Base-by-base conservation (phyloP, 2,329 filamentous ascomycete species). In the Colletotrichum filicis region DNA sequence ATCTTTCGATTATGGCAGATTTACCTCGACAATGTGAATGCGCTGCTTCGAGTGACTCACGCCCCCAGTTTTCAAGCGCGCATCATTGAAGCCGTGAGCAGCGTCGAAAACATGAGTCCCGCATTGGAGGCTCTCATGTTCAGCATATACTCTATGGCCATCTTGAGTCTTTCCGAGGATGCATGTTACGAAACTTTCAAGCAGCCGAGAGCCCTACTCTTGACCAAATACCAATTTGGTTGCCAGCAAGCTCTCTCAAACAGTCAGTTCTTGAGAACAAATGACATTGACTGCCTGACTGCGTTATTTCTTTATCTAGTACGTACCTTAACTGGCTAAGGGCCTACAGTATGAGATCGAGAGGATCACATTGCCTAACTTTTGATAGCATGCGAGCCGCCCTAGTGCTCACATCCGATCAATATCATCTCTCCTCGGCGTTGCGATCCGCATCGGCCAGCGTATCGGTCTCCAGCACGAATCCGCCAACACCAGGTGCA, bases 401-500 rank as follows among this genome's bases (percentile, higher is more conserved):
- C 42, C 42, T 8, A n/a, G 19, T 19, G 42, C 42, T n/a, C 42
- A 49, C 42, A 49, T 49, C 19, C 42, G 42, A 49, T 49, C 42
- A 19, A 49, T 49, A 8, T 49, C 42, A n/a, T 49, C 42, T 2
- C 42, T 49, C 42, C 42, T 49, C 7, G 19, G 42, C 42, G 42
- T 49, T 7, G 42, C 42, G 16, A 49, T 49, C 8, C 42, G 42
- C 42, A 49, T 49, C 16, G 42, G 19, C 19, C 42, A 49, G 2
- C 42, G 42, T 7, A 49, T 49, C 4, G 42, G 42, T 49, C 42
- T 49, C 19, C 42, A 49, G 6, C 42, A 49, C 8, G 42, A 49
- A 49, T 49, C 42, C 4, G 42, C 42, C 19, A 49, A 49, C 42
- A 59, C 77, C 1, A 77, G 74, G 26, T 78, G 66, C 24, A 74